Conservation (phyloP, 139 green algal genomes). For the Pleodorina starrii region DNA sequence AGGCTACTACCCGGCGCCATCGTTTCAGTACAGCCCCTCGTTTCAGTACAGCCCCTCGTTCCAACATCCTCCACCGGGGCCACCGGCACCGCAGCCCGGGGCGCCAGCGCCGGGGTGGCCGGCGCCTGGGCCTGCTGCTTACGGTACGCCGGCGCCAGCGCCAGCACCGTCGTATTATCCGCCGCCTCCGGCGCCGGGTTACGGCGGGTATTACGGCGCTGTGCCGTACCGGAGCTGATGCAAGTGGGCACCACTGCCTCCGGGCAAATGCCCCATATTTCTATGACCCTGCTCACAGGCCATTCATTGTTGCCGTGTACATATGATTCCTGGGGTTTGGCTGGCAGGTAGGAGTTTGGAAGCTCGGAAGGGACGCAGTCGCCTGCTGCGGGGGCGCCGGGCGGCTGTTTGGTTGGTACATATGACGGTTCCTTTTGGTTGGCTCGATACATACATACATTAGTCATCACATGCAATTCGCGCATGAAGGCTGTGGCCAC, state of each 20-base stretch:
- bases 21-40: neutral
- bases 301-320: no score
- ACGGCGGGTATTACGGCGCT: neutral
- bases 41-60: neutral
- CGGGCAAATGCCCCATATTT: no score
- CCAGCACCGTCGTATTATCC: neutral
- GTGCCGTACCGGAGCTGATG: neutral
- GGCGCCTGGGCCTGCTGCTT: neutral
- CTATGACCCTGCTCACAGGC: no score
- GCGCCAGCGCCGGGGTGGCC: neutral
- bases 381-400: no score
- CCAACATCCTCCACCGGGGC: neutral
- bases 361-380: no score
- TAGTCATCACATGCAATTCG: neutral
- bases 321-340: no score
- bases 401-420: no score
- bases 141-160: neutral
- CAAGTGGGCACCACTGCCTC: no score
- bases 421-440: no score
- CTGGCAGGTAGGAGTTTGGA: no score
- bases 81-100: neutral
- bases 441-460: no score
- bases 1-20: neutral
- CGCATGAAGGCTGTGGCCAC: neutral
- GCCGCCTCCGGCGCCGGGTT: neutral